Conservation (phyloP, 345 rosid genomes). For the Noccaea bulbosa region DNA sequence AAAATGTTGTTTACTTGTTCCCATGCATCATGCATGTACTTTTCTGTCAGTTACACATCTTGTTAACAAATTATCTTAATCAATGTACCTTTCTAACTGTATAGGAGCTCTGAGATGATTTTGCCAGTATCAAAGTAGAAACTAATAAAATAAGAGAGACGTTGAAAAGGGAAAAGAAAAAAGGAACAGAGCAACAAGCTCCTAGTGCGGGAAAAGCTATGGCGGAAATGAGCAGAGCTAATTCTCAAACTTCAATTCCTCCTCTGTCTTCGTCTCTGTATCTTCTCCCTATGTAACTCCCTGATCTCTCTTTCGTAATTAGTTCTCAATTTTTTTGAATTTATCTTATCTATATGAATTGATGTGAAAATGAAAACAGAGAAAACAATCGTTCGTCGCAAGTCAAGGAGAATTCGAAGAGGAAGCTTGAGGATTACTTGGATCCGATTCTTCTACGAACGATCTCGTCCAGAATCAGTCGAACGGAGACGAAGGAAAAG, state of each 20-base stretch:
- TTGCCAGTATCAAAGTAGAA: no score
- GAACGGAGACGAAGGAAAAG: conserved; percentile 1
- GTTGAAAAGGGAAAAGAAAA: not conserved
- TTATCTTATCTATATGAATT: not conserved
- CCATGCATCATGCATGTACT: no score
- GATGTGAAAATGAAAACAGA: not conserved
- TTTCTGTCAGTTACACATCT: no score
- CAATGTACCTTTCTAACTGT: no score
- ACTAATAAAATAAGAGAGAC: not conserved
- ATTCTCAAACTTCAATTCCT: not conserved
- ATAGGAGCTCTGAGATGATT: no score
- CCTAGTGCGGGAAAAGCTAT: conserved; percentile 14
- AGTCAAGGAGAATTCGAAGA: conserved; percentile 10
- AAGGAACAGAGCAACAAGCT: not conserved
- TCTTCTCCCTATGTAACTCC: not conserved
- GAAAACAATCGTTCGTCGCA: conserved; percentile 14
- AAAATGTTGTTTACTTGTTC: no score
- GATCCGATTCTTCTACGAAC: conserved; percentile 23
- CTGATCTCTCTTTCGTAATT: not conserved
- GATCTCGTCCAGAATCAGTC: conserved; percentile 22
- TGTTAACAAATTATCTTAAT: no score
- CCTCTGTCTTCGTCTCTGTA: conserved; percentile 11
- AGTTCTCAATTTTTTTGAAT: not conserved
- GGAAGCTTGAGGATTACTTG: conserved; percentile 32
- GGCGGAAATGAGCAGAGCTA: conserved; percentile 7